phyloP scores from a whole-genome alignment of 2,329 filamentous ascomycete genomes.

The Chrysoporthe cubensis region DNA sequence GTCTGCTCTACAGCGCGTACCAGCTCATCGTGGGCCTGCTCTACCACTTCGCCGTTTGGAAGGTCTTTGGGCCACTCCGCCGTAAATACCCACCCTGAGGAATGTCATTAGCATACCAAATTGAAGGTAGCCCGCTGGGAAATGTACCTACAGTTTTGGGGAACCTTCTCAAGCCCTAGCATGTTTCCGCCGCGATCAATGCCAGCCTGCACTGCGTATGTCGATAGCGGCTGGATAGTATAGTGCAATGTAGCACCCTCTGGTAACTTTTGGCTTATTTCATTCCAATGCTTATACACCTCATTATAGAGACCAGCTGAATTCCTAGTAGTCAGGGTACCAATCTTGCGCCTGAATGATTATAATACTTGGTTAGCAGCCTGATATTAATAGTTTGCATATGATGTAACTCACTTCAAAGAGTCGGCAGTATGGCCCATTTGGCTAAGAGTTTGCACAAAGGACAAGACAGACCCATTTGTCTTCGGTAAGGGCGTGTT shows the following conservation, averaged over 20 bases:
- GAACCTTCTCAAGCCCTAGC: constrained; percentile 14
- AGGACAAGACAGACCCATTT: background rate
- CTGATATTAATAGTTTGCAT: background rate
- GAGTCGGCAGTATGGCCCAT: background rate
- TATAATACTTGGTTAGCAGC: no score
- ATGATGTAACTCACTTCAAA: constrained; percentile 1
- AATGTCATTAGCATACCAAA: background rate
- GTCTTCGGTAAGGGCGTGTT: background rate
- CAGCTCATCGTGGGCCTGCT: constrained; percentile 12
- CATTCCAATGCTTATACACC: constrained; percentile 3
- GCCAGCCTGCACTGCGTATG: constrained; percentile 5
- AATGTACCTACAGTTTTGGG: constrained; percentile 7
- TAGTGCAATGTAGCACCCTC: constrained; percentile 12
- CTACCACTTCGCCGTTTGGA: background rate
- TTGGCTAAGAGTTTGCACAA: background rate
- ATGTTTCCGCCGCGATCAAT: constrained; percentile 4
- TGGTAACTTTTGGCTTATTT: constrained; percentile 7
- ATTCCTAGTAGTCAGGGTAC: constrained; percentile 8
- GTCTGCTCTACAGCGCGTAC: constrained; percentile 10
- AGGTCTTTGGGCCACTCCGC: constrained; percentile 10
- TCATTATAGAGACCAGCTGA: constrained; percentile 2
- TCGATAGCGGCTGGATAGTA: constrained; percentile 15
- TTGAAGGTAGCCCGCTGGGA: background rate
- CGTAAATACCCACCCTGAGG: constrained; percentile 8
- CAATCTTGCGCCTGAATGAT: constrained; percentile 12